These are phyloP conservation scores for Leccinum ponderosum DNA, from an alignment of 1,284 basidiomycete genomes.

Conservation along the genomic window DNA sequence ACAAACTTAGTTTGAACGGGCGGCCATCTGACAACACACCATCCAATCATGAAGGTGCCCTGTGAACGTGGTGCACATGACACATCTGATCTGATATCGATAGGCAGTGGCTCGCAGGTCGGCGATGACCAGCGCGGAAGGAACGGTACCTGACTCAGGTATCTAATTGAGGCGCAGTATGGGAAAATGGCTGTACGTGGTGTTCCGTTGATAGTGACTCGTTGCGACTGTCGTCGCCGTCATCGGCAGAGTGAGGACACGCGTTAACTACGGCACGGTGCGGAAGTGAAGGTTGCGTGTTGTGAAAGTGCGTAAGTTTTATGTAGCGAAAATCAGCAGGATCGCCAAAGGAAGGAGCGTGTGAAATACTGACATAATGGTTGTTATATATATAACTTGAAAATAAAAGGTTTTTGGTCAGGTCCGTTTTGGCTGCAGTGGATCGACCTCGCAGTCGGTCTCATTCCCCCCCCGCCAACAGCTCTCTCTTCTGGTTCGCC, in stretches of 20 bases:
- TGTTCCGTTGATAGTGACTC: neutral
- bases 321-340: neutral
- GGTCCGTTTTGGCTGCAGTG: slow-evolving; percentile 38
- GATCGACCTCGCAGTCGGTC: slow-evolving; percentile 48
- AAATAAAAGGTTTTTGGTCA: slow-evolving; percentile 19
- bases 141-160: slow-evolving; percentile 11
- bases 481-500: slow-evolving; percentile 37
- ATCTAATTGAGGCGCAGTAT: slow-evolving; percentile 18
- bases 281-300: neutral
- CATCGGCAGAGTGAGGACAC: slow-evolving; percentile 12
- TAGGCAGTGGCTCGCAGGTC: slow-evolving; percentile 6
- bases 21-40: neutral
- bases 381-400: slow-evolving; percentile 29
- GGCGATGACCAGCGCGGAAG: slow-evolving; percentile 25
- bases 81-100: slow-evolving; percentile 19
- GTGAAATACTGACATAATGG: slow-evolving; percentile 32
- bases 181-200: slow-evolving; percentile 10
- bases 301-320: slow-evolving; percentile 14
- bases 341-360: slow-evolving; percentile 14
- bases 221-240: neutral
- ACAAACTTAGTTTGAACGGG: slow-evolving; percentile 10
- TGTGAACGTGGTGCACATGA: slow-evolving; percentile 10
- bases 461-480: slow-evolving; percentile 34
- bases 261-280: slow-evolving; percentile 11
- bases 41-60: slow-evolving; percentile 11